Evolutionary conservation across 2,329 filamentous ascomycete genomes (phyloP), one percentile per base, ranked within the genome.

Genomic region (Colletotrichum cereale): DNA sequence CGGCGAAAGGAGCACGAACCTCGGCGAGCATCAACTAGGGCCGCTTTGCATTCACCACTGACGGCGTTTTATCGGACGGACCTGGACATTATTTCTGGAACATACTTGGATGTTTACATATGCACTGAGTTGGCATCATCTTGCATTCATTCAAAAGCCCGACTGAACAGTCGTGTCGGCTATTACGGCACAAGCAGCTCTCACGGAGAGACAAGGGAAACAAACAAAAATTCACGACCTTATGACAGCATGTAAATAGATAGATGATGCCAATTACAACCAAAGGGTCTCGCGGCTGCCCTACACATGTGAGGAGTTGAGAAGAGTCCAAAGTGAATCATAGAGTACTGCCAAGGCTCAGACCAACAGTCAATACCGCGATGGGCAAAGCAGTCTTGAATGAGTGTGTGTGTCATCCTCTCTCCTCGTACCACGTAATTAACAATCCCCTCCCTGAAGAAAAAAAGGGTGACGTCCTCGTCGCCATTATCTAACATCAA

Each of bases 31-130:
- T 2, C 29, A 3, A n/a, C 36, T 12, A 24, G 34, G 48, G 62
- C 36, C 42, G 44, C 52, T 38, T 38, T 40, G 40, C 14, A 36
- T 48, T 57, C 50, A 11, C 16, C 36, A 29, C 58, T 5, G 36
- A 38, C 29, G 44, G 65, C 53, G 65, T 64, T 64, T 71, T 11
- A 67, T 55, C 47, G 29, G 24, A 29, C 52, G 44, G 16, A n/a
- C 18, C 31, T n/a, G 38, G 11, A 10, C 12, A 42, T 34, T 29
- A 26, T 61, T 71, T 60, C 65, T 58, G 68, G 65, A 58, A 68
- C 58, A 71, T 68, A 68, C 53, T 68, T 71, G 68, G 67, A 68
- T 63, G 52, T 48, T 57, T 24, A 71, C 38, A 64, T 71, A 55
- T 40, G 65, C 58, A 29, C 60, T 67, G 68, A 38, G 58, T 64